Conservation (phyloP, 2,329 filamentous ascomycete genomes). For the Clarireedia sp. region DNA sequence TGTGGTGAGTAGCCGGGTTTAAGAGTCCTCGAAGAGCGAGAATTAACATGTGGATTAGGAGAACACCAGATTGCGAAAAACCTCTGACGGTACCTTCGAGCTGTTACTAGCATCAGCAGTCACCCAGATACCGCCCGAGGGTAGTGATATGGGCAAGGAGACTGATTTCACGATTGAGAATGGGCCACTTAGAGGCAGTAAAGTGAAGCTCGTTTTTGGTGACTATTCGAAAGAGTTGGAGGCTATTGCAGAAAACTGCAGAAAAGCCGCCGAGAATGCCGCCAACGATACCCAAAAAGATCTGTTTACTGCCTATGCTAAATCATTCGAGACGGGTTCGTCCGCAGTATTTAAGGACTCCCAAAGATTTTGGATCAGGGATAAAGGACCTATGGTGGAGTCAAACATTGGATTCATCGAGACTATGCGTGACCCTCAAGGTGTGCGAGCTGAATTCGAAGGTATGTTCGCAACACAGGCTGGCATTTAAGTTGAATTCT, state of each 20-base stretch:
- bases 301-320: slow-evolving; percentile 67
- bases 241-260: slow-evolving; percentile 57
- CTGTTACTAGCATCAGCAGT: slow-evolving; percentile 66
- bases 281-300: slow-evolving; percentile 67
- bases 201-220: slow-evolving; percentile 63
- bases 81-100: slow-evolving; percentile 55
- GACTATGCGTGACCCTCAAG: slow-evolving; percentile 76
- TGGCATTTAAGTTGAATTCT: background rate
- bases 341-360: slow-evolving; percentile 72
- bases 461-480: slow-evolving; percentile 34
- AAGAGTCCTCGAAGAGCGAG: background rate
- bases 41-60: slow-evolving; percentile 36
- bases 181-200: slow-evolving; percentile 57
- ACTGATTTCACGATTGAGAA: slow-evolving; percentile 52
- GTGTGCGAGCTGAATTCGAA: slow-evolving; percentile 77
- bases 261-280: slow-evolving; percentile 59
- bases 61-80: slow-evolving; percentile 69
- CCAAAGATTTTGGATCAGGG: slow-evolving; percentile 74
- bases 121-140: slow-evolving; percentile 48
- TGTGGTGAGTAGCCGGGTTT: slow-evolving; percentile 30
- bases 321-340: slow-evolving; percentile 67
- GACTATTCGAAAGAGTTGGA: slow-evolving; percentile 68
- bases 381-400: slow-evolving; percentile 74
- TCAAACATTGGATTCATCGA: slow-evolving; percentile 79
- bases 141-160: slow-evolving; percentile 62